phyloP scores from a whole-genome alignment of 179 eudicot genomes.

The Silene noctiflora region DNA sequence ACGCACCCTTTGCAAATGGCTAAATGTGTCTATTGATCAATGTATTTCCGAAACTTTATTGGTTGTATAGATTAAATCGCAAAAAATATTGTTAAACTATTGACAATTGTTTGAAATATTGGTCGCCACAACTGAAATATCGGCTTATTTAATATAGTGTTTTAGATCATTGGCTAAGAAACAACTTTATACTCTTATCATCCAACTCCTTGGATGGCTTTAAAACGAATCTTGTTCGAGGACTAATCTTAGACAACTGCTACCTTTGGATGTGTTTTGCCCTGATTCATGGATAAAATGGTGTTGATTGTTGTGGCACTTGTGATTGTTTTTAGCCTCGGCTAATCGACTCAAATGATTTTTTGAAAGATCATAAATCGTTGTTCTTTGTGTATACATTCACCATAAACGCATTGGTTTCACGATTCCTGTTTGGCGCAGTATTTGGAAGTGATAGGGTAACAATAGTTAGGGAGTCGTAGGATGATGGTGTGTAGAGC shows the following conservation, averaged over 20 bases:
- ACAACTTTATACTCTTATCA: not conserved
- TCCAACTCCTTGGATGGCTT: not conserved
- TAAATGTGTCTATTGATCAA: no score
- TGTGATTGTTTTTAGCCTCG: not conserved
- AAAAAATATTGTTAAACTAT: no score
- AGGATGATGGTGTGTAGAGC: not conserved
- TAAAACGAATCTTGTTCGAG: not conserved
- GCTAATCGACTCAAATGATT: not conserved
- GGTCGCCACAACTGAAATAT: no score
- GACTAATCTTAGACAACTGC: not conserved
- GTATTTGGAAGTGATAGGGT: constrained; percentile 1
- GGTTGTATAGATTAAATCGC: no score
- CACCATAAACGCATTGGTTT: not conserved
- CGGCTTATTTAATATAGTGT: no score
- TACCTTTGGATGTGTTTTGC: not conserved
- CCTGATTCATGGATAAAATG: not conserved
- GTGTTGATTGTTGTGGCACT: not conserved
- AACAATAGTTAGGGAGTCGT: not conserved
- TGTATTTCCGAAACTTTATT: no score
- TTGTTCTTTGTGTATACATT: not conserved
- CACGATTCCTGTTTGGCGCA: not conserved
- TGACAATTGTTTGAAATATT: no score
- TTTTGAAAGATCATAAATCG: not conserved
- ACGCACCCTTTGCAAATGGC: no score
- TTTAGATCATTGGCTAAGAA: not conserved